phyloP scores from a whole-genome alignment of 2,329 filamentous ascomycete species.

The Nigrograna mackinnonii region DNA sequence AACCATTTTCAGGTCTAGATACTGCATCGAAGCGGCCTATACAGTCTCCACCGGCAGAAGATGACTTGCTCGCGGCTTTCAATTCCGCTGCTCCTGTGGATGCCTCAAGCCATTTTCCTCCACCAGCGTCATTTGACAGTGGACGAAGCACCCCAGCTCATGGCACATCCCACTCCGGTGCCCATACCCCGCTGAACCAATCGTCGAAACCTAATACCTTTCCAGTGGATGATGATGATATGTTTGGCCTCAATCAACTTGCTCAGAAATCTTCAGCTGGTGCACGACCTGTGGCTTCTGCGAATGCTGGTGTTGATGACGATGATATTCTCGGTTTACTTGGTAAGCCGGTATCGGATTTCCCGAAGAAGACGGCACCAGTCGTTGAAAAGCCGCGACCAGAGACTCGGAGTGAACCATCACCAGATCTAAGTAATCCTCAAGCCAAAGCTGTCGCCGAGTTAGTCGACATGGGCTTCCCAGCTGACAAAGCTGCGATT shows the following conservation, averaged over 20 bases:
- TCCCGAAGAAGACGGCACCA: conserved; percentile 38
- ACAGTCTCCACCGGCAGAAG: conserved; percentile 47
- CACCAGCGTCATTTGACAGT: conserved; percentile 41
- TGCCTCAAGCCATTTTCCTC: conserved; percentile 62
- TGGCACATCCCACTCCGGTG: conserved; percentile 25
- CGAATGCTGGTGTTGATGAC: conserved; percentile 40
- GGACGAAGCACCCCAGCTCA: conserved; percentile 45
- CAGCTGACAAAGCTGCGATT: conserved; percentile 77
- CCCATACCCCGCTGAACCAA: conserved; percentile 30
- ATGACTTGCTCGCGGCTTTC: conserved; percentile 66
- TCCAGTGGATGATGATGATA: conserved; percentile 74
- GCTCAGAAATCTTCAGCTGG: conserved; percentile 45
- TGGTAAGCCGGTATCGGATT: conserved; percentile 61
- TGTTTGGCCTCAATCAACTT: conserved; percentile 77
- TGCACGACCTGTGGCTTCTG: conserved; percentile 19
- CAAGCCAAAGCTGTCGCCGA: conserved; percentile 84
- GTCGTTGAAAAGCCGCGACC: conserved; percentile 8
- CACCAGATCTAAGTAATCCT: conserved; percentile 45
- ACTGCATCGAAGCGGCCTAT: conserved; percentile 31
- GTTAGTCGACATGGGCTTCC: conserved; percentile 93
- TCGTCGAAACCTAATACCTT: conserved; percentile 34
- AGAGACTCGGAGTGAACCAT: conserved; percentile 15
- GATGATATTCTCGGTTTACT: conserved; percentile 69
- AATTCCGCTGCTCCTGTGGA: conserved; percentile 62
- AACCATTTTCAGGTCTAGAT: conserved; percentile 40